A percentile compares a stretch with the other conserved stretches of the same genome.
Evolutionary conservation across 306 rosid species (phyloP).

Genomic region (Hylodesmum podocarpum): DNA sequence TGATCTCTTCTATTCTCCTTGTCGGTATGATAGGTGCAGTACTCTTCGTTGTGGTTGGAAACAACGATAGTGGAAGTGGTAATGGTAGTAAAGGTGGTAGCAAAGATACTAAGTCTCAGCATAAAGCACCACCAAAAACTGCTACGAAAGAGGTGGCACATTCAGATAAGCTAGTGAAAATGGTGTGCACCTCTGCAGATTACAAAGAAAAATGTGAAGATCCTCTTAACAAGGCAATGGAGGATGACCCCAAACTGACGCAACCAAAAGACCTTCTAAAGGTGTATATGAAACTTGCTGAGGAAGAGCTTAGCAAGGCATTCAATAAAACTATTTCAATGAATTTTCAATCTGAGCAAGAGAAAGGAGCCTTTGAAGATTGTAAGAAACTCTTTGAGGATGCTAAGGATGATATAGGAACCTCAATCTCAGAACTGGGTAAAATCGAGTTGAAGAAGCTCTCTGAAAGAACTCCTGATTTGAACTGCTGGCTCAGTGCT

Average conservation of each 20-base stretch:
- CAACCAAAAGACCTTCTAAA: conserved; percentile 63
- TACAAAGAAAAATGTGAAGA: conserved; percentile 57
- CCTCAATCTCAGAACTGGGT: conserved; percentile 26
- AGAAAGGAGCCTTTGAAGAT: conserved; percentile 68
- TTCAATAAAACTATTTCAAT: conserved; percentile 23
- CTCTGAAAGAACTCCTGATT: conserved; percentile 32
- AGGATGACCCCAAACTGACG: background rate
- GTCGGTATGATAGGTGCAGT: conserved; percentile 40
- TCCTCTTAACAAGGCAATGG: conserved; percentile 34
- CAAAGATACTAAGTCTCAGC: background rate
- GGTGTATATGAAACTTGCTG: conserved; percentile 39
- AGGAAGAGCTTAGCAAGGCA: conserved; percentile 47
- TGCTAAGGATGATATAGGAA: conserved; percentile 54
- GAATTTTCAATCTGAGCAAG: conserved; percentile 38
- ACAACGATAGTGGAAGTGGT: background rate
- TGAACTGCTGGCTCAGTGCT: conserved; percentile 85
- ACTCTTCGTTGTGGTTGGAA: conserved; percentile 9
- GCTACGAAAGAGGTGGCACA: background rate
- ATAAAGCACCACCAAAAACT: background rate
- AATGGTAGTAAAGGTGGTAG: background rate
- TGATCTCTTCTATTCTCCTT: conserved; percentile 38
- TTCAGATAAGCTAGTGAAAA: conserved; percentile 30
- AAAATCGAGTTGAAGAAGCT: conserved; percentile 3
- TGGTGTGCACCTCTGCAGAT: conserved; percentile 52
- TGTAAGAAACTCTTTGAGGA: conserved; percentile 52